These are phyloP conservation scores for Cyclostephanos tholiformis DNA, from an alignment of 108 stramenopile species.

Conservation along the genomic window DNA sequence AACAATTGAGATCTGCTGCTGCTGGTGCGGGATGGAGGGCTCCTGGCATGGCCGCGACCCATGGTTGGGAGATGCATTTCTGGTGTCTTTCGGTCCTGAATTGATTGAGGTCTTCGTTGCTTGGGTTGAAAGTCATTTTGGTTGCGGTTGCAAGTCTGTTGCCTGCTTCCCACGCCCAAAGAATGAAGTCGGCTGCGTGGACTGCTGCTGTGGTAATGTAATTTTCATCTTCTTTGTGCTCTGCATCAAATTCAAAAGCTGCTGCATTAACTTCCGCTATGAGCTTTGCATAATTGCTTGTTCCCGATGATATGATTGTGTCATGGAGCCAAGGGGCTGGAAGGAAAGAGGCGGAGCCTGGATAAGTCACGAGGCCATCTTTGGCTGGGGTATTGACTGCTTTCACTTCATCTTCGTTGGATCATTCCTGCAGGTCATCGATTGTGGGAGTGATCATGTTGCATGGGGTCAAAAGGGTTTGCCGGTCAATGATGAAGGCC, in stretches of 20 bases:
- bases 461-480: no score
- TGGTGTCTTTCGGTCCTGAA: background rate
- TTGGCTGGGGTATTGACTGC: no score
- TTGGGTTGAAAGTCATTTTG: background rate
- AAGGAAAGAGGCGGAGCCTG: background rate
- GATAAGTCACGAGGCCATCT: background rate
- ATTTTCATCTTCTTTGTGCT: background rate
- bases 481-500: no score
- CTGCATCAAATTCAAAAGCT: no score
- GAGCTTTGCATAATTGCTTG: background rate
- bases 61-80: background rate
- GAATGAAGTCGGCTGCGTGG: background rate
- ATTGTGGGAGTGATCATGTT: no score
- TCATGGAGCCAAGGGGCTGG: no score
- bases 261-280: background rate
- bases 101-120: background rate
- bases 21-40: background rate
- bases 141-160: background rate
- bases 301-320: background rate
- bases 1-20: background rate
- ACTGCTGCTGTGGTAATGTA: background rate
- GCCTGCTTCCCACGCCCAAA: background rate
- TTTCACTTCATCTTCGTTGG: no score
- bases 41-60: background rate
- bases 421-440: no score